These are phyloP conservation scores for Coemansia sp. DNA, from an alignment of 192 early-diverging fungal species.

Conservation along the genomic window DNA sequence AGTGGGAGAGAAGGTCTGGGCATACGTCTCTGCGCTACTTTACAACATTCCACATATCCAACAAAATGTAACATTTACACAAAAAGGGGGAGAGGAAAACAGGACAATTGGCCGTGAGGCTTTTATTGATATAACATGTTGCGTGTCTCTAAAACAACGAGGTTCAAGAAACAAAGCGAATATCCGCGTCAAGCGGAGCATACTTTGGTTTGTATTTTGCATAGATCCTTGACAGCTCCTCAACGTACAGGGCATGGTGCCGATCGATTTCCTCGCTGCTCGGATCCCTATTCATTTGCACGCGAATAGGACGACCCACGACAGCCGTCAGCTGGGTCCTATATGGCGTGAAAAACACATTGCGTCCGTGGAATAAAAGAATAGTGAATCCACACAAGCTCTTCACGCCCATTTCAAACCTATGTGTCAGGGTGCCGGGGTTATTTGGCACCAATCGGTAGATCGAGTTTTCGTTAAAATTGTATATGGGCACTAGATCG, in stretches of 20 bases:
- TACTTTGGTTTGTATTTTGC: constrained; percentile 41
- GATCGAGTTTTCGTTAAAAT: constrained; percentile 92
- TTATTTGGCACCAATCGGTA: constrained; percentile 74
- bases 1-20: too few relatives aligned
- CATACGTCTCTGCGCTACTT: too few relatives aligned
- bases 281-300: constrained; percentile 24
- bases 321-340: constrained; percentile 38
- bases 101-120: too few relatives aligned
- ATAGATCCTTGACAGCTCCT: constrained; percentile 38
- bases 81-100: too few relatives aligned
- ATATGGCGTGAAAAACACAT: constrained; percentile 68
- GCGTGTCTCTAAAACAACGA: too few relatives aligned
- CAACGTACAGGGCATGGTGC: constrained; percentile 38
- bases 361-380: constrained; percentile 78
- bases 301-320: constrained; percentile 41
- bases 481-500: constrained; percentile 79
- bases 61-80: neutral
- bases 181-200: constrained; percentile 24
- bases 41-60: neutral
- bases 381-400: constrained; percentile 66
- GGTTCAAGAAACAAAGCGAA: constrained; percentile 37
- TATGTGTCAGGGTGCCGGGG: constrained; percentile 59
- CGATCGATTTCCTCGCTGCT: constrained; percentile 16
- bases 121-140: too few relatives aligned
- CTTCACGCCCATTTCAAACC: constrained; percentile 71